Base-by-base conservation (phyloP, 306 rosid genomes). In the Hippophae gyantsensis region DNA sequence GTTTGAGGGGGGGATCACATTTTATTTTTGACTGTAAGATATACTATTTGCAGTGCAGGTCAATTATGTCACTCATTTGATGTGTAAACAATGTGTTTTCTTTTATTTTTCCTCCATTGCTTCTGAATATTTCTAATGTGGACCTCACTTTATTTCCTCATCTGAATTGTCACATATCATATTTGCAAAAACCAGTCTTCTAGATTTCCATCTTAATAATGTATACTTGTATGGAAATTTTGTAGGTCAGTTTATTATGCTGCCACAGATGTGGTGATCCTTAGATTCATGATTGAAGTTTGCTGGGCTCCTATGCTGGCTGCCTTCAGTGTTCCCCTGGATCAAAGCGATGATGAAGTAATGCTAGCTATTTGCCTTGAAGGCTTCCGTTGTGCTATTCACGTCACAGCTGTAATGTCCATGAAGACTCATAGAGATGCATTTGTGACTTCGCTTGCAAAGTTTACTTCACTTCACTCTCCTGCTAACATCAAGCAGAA, bases 271-370 rank as follows among this genome's bases (percentile, higher is more conserved):
- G 90, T 81, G 62, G 84, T 93, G 72, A 82, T 93, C 67, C 95
- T 93, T 25, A 84, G 84, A 81, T 93, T 93, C 74, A 93, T 93
- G 99, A 78, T 88, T 73, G 97, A 93, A 80, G 97, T 76, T 40
- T 93, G 99, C 74, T 93, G 99, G 99, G 99, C 99, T 74, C 99
- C 99, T 23, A 93, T 86, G 95, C 69, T 93, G 69, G 99, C 99
- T 72, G 99, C 99, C 66, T 93, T 93, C 82, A 93, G 99, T 56
- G 99, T 93, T 68, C 95, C 99, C 43, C 97, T 93, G 54, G 99
- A 93, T 71, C 99, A 81, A 79, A 93, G 86, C 70, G 95, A 93
- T 48, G 99, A 93, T 56, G 99, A 89, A 81, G 79, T 84, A 55
- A 74, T 93, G 64, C 80, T 88, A 77, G 81, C 80, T 68, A 70